Evolutionary conservation across 2,329 filamentous ascomycete species (phyloP), one percentile per base, ranked within the genome.

Genomic region (Trichoderma harzianum): DNA sequence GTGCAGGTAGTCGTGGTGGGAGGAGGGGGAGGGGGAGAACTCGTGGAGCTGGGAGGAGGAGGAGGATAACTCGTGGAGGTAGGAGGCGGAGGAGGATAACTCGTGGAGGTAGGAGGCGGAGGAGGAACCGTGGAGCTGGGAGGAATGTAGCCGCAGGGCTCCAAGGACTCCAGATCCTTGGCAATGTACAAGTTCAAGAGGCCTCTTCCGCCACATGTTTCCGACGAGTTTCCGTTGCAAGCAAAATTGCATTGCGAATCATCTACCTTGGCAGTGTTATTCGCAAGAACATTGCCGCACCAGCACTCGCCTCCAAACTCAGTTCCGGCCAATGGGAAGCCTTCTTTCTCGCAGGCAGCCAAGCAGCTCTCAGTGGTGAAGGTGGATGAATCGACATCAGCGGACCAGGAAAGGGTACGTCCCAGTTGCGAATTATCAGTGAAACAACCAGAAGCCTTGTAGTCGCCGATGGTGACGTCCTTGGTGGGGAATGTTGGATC

Each of bases 371-470:
- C 78, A 4, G 82, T 83, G 57, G 84, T 86, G 78, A 87, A 78
- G 39, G 74, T 77, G 21, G 75, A 73, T 16, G 76, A 71, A 34
- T 82, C 77, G 18, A 86, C 72, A 53, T 79, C 74, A 77, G 84
- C 80, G 24, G 79, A 79, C 77, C 84, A 86, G 30, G 81, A 81
- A 61, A 88, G 80, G 30, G 86, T 83, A 63, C 83, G 83, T 53
- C 84, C 83, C 66, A 80, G 74, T 62, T 73, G 73, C 24, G 80
- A 81, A 70, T 81, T 76, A 73, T 88, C 86, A 32, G 81, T 83
- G 76, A 87, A 91, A 81, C 91, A 93, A 70, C 91, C 91, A n/a
- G 86, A 78, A 74, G 88, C 86, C 57, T 83, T 82, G 83, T 90
- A 93, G 60, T 85, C 83, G 68, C 83, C 82, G 58, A 86, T 81